A percentile compares a stretch with the other conserved stretches of the same genome.
Conservation (phyloP, 2,329 filamentous ascomycete genomes). For the Pseudocercospora fijiensis region DNA sequence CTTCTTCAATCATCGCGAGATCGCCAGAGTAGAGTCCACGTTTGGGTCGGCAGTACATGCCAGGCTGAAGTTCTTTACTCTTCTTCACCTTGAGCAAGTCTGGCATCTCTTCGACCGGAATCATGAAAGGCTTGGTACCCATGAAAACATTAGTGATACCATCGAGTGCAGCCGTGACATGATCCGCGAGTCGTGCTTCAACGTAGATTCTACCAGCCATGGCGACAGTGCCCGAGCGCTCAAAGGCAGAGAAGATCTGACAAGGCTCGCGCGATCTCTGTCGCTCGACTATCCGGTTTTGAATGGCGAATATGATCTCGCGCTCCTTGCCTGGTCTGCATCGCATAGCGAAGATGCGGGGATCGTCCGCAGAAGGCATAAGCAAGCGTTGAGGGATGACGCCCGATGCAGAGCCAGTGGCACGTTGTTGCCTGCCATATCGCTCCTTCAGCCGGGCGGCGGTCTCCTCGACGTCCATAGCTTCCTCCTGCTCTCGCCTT, state of each 20-base stretch:
- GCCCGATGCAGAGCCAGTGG: slow-evolving; percentile 66
- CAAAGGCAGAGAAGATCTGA: slow-evolving; percentile 85
- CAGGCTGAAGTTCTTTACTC: slow-evolving; percentile 77
- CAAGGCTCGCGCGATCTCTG: slow-evolving; percentile 74
- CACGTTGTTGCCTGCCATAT: slow-evolving; percentile 73
- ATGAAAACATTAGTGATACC: slow-evolving; percentile 88
- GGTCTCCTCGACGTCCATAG: slow-evolving; percentile 90
- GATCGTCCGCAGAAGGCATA: slow-evolving; percentile 90
- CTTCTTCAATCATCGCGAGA: slow-evolving; percentile 85
- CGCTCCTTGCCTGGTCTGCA: slow-evolving; percentile 95
- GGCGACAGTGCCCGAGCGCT: slow-evolving; percentile 67
- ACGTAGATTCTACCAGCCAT: slow-evolving; percentile 97
- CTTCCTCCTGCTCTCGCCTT: slow-evolving; percentile 80
- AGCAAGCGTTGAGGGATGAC: slow-evolving; percentile 82
- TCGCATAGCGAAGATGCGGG: slow-evolving; percentile 89
- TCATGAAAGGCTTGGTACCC: slow-evolving; percentile 78
- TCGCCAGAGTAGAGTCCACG: slow-evolving; percentile 82
- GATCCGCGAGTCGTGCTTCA: slow-evolving; percentile 81
- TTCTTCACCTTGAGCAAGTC: slow-evolving; percentile 90
- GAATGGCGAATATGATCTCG: slow-evolving; percentile 83
- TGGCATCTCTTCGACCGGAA: slow-evolving; percentile 96
- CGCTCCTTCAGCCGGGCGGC: slow-evolving; percentile 82
- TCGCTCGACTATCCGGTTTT: slow-evolving; percentile 83
- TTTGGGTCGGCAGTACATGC: slow-evolving; percentile 80
- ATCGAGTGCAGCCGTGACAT: slow-evolving; percentile 79